Evolutionary conservation across 768 basidiomycete species (phyloP), one percentile per base, ranked within the genome.

Genomic region (Leccinum pellstonianum): DNA sequence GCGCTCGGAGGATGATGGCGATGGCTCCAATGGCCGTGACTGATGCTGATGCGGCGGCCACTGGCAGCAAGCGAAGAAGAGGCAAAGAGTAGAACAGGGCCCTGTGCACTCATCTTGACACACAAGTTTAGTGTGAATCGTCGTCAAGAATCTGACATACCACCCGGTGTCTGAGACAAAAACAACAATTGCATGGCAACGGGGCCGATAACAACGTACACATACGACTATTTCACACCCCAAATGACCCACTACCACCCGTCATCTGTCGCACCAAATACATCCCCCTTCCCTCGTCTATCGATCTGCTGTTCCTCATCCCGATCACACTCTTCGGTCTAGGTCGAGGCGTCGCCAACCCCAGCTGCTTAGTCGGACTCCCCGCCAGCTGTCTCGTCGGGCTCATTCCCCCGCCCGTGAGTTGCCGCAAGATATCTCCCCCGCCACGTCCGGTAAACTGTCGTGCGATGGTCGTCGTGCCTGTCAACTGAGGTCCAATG

Each of bases 281-380:
- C 87, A 91, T 84, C 9, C 82, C 73, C 55, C 73, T 82, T 38
- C 85, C 88, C 69, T 90, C 88, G 63, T 90, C 89, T 29, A 80
- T 68, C 58, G 85, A 86, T 68, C 82, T 85, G 23, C 76, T 80
- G 58, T 76, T 80, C 64, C 89, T 79, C 73, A 87, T 84, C 14
- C 88, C 89, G 57, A 88, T 84, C 25, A 90, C 87, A 66, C 88
- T 91, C 79, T 88, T 91, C 11, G 91, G 91, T 56, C 91, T 76
- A 9, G 88, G 84, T 47, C 84, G 77, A 19, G 75, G 70, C 15
- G 66, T 70, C 1, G 57, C 66, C 11, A 76, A 75, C 37, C 80
- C 81, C 54, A 87, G 59, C 64, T 86, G 84, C 69, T 91, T 92
- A 35, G 88, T 90, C 12, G 91, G 88, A 61, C 88, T 91, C 21